Evolutionary conservation across 2,329 filamentous ascomycete species (phyloP).

Genomic region (Pseudogymnoascus sp.): DNA sequence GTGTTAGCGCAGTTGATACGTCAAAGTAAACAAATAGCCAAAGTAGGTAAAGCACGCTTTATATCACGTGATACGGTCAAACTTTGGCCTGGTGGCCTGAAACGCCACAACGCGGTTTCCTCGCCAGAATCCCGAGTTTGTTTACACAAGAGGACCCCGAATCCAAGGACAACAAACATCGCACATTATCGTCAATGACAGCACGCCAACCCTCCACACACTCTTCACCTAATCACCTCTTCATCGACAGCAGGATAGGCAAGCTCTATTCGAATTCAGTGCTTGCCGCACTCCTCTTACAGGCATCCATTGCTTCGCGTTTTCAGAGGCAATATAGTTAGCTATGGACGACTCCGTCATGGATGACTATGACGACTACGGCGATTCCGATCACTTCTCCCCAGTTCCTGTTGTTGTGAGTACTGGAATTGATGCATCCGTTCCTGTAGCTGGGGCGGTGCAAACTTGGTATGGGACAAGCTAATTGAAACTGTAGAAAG

Average conservation of each 20-base stretch:
- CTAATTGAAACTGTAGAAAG: constrained; percentile 34
- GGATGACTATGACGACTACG: constrained; percentile 36
- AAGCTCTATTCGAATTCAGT: not conserved
- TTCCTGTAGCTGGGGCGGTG: not conserved
- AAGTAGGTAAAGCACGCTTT: too few species aligned
- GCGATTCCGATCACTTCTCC: constrained; percentile 50
- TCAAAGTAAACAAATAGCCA: not conserved
- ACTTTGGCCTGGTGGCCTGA: not conserved
- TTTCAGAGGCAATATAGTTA: constrained; percentile 34
- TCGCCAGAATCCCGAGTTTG: constrained; percentile 2
- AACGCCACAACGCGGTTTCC: constrained; percentile 4
- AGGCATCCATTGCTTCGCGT: constrained; percentile 26
- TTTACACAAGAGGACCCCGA: constrained; percentile 5
- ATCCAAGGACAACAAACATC: not conserved
- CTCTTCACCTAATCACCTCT: not conserved
- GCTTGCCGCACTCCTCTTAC: constrained; percentile 1
- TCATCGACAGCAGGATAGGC: not conserved
- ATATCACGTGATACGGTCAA: not conserved
- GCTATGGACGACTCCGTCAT: constrained; percentile 53
- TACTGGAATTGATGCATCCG: constrained; percentile 6
- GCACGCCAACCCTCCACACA: not conserved
- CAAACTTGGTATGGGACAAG: not conserved
- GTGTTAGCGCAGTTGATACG: not conserved
- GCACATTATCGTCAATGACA: not conserved
- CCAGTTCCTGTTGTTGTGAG: constrained; percentile 43